Conservation (phyloP, 1,284 basidiomycete genomes). For the Ustilago lituana region DNA sequence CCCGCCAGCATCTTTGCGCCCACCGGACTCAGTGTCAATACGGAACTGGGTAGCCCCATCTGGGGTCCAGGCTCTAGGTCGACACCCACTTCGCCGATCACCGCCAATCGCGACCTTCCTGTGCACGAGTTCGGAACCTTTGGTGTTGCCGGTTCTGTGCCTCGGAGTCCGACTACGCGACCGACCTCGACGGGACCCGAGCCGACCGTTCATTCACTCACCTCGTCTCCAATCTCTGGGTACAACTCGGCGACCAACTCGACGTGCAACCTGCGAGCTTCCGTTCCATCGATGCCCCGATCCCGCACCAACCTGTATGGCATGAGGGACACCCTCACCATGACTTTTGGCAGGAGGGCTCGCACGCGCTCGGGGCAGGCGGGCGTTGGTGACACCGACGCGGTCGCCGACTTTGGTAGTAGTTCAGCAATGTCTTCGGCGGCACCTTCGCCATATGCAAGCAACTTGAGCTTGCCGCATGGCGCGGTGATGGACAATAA, state of each 20-base stretch:
- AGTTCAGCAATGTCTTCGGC: slow-evolving; percentile 24
- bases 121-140: slow-evolving; percentile 39
- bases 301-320: slow-evolving; percentile 36
- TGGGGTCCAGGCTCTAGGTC: slow-evolving; percentile 33
- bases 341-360: slow-evolving; percentile 29
- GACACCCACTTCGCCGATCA: slow-evolving; percentile 38
- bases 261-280: slow-evolving; percentile 17
- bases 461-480: slow-evolving; percentile 25
- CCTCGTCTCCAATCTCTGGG: slow-evolving; percentile 33
- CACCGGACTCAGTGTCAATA: slow-evolving; percentile 26
- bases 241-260: slow-evolving; percentile 32
- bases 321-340: slow-evolving; percentile 42
- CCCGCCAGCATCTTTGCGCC: slow-evolving; percentile 44
- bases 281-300: slow-evolving; percentile 18
- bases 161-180: slow-evolving; percentile 18
- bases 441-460: slow-evolving; percentile 28
- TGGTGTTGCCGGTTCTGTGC: slow-evolving; percentile 10
- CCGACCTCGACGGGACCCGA: slow-evolving; percentile 11
- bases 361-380: slow-evolving; percentile 34
- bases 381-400: slow-evolving; percentile 14
- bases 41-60: slow-evolving; percentile 28
- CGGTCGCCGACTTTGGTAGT: slow-evolving; percentile 12
- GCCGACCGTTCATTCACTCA: slow-evolving; percentile 16
- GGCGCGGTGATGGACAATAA: slow-evolving; percentile 5
- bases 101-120: slow-evolving; percentile 17